Percentiles rank a stretch among this genome's conserved stretches.
Evolutionary conservation across 192 early-diverging fungal species (phyloP).

Genomic region (Phlyctochytrium bullatum): DNA sequence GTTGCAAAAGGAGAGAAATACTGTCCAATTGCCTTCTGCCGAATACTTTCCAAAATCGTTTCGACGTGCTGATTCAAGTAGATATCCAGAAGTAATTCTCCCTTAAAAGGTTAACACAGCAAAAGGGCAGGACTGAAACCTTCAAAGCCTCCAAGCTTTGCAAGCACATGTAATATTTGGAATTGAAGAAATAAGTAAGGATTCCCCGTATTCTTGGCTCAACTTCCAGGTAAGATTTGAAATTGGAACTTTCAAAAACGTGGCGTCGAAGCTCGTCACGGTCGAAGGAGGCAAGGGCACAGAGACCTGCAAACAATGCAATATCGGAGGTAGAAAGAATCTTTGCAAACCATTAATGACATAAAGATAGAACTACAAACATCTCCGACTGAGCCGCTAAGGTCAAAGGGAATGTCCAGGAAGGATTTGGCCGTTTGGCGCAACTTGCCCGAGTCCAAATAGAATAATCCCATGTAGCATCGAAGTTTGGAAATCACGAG

Average conservation of each 20-base stretch:
- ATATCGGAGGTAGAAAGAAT: slow-evolving; percentile 74
- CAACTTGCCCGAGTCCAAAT: slow-evolving; percentile 60
- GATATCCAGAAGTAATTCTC: slow-evolving; percentile 63
- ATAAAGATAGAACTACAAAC: slow-evolving; percentile 22
- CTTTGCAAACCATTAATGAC: slow-evolving; percentile 39
- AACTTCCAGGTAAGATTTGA: slow-evolving; percentile 77
- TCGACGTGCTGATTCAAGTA: slow-evolving; percentile 72
- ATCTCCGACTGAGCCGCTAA: not conserved
- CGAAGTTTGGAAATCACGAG: slow-evolving; percentile 59
- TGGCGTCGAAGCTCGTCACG: slow-evolving; percentile 65
- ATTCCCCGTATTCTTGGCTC: slow-evolving; percentile 76
- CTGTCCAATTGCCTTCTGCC: slow-evolving; percentile 74
- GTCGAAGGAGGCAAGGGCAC: slow-evolving; percentile 74
- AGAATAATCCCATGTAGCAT: slow-evolving; percentile 60
- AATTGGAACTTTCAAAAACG: slow-evolving; percentile 71
- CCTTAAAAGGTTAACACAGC: slow-evolving; percentile 17
- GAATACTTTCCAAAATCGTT: slow-evolving; percentile 64
- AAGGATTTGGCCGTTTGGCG: slow-evolving; percentile 60
- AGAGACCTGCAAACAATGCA: slow-evolving; percentile 76
- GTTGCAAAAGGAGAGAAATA: slow-evolving; percentile 78
- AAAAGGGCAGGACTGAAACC: slow-evolving; percentile 39
- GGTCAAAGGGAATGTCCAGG: slow-evolving; percentile 52
- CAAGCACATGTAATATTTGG: slow-evolving; percentile 69
- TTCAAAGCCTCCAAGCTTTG: slow-evolving; percentile 63
- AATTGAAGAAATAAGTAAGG: slow-evolving; percentile 70